A percentile compares a stretch with the other conserved stretches of the same genome.
These are phyloP conservation scores for Schwanniomyces polymorphus DNA, from an alignment of 805 yeast genomes.

Conservation along the genomic window DNA sequence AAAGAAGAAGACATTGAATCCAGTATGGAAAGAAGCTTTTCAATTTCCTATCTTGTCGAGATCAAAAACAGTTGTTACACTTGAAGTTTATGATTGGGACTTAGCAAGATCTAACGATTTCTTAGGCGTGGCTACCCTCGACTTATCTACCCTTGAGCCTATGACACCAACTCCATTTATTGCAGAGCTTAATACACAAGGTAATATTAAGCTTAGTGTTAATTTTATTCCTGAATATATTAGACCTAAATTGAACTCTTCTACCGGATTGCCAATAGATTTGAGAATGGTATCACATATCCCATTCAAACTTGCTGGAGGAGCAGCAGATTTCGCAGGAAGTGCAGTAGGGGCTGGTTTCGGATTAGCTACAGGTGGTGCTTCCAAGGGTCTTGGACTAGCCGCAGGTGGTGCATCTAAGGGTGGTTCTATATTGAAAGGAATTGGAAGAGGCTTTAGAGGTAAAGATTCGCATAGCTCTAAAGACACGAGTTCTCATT, in stretches of 20 bases:
- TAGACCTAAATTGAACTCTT: constrained; percentile 54
- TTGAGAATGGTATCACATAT: constrained; percentile 41
- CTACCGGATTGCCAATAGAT: constrained; percentile 40
- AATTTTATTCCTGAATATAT: constrained; percentile 64
- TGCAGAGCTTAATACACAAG: constrained; percentile 62
- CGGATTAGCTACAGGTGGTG: constrained; percentile 48
- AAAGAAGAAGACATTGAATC: constrained; percentile 66
- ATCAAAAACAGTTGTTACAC: constrained; percentile 47
- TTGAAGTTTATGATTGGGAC: constrained; percentile 75
- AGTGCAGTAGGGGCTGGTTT: constrained; percentile 40
- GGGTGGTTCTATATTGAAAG: constrained; percentile 45
- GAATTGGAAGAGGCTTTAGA: constrained; percentile 27
- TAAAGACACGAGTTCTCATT: constrained; percentile 1
- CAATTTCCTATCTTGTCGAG: constrained; percentile 64
- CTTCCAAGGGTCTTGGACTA: constrained; percentile 47
- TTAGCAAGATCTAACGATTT: constrained; percentile 67
- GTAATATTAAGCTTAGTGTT: constrained; percentile 53
- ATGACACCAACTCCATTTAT: constrained; percentile 45
- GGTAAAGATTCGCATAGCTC: constrained; percentile 6
- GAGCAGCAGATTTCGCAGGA: constrained; percentile 39
- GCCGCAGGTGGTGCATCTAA: constrained; percentile 48
- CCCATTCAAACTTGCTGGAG: constrained; percentile 47
- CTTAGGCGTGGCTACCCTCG: constrained; percentile 54
- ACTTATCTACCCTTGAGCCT: constrained; percentile 50
- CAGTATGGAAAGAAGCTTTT: constrained; percentile 73